A percentile compares a stretch with the other conserved stretches of the same genome.
These are phyloP conservation scores for Corchorus capsularis DNA, from an alignment of 345 rosid species.

Conservation along the genomic window DNA sequence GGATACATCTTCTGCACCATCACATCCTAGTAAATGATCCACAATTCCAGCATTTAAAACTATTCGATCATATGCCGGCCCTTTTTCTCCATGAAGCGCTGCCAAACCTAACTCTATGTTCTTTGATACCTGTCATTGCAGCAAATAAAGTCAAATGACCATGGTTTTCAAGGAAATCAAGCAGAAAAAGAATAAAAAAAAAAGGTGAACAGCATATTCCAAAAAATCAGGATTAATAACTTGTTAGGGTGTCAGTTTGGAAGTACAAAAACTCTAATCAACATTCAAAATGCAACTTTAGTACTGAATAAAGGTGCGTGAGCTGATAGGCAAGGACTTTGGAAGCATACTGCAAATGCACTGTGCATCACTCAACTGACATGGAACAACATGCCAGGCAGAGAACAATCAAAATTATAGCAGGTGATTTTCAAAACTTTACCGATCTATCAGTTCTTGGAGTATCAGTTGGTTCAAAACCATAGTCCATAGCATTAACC, in stretches of 20 bases:
- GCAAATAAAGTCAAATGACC: neutral
- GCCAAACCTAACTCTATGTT: conserved; percentile 87
- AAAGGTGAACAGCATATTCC: neutral
- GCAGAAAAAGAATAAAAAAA: neutral
- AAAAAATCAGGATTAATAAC: neutral
- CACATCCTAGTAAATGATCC: conserved; percentile 87
- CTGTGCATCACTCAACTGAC: neutral
- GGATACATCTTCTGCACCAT: conserved; percentile 70
- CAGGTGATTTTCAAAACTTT: conserved; percentile 24
- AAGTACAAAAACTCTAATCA: neutral
- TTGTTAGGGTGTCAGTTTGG: conserved; percentile 1
- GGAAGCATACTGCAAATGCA: neutral
- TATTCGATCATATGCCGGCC: conserved; percentile 89
- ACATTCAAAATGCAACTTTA: neutral
- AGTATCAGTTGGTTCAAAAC: conserved; percentile 83
- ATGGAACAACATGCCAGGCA: neutral
- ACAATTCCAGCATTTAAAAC: conserved; percentile 87
- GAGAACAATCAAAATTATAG: neutral
- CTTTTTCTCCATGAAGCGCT: conserved; percentile 76
- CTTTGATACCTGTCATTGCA: conserved; percentile 55
- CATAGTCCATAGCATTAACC: conserved; percentile 82
- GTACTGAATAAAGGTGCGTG: neutral
- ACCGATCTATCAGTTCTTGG: conserved; percentile 97
- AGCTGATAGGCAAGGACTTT: neutral
- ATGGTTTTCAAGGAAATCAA: neutral